These are phyloP conservation scores for Zoysia japonica DNA, from an alignment of 176 grass and related monocot genomes.

Conservation along the genomic window DNA sequence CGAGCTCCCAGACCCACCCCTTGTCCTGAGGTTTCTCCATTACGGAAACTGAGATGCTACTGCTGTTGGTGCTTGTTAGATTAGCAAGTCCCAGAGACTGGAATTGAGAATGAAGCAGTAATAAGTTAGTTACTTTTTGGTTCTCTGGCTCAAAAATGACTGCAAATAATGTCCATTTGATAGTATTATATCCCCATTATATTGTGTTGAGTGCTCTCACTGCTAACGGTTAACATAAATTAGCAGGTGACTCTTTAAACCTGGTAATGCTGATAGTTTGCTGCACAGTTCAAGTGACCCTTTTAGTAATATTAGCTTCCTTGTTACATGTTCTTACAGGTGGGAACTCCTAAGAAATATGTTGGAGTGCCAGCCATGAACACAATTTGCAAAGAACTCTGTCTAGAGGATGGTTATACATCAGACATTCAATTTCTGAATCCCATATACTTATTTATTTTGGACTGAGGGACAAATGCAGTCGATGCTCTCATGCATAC, in stretches of 20 bases:
- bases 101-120: background rate
- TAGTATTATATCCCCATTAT: background rate
- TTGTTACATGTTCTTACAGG: slow-evolving; percentile 41
- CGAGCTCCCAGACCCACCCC: background rate
- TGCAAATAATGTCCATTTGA: slow-evolving; percentile 13
- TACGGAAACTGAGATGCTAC: background rate
- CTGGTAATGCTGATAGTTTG: background rate
- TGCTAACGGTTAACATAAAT: background rate
- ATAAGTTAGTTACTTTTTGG: background rate
- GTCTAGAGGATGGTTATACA: slow-evolving; percentile 65
- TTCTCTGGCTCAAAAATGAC: background rate
- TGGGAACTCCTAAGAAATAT: slow-evolving; percentile 65
- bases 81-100: background rate
- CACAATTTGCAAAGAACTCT: slow-evolving; percentile 89
- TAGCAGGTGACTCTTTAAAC: background rate
- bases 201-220: background rate
- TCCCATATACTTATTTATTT: slow-evolving; percentile 9
- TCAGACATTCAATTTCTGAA: background rate
- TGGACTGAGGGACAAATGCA: background rate
- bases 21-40: background rate
- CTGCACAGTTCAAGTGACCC: background rate
- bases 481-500: slow-evolving; percentile 4
- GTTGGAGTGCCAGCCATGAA: slow-evolving; percentile 89
- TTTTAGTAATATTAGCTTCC: slow-evolving; percentile 11
- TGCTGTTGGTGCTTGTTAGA: background rate